Percentiles rank a stretch among this genome's conserved stretches.
Conservation (phyloP, 2,329 filamentous ascomycete genomes). For the Monosporascus sp. region DNA sequence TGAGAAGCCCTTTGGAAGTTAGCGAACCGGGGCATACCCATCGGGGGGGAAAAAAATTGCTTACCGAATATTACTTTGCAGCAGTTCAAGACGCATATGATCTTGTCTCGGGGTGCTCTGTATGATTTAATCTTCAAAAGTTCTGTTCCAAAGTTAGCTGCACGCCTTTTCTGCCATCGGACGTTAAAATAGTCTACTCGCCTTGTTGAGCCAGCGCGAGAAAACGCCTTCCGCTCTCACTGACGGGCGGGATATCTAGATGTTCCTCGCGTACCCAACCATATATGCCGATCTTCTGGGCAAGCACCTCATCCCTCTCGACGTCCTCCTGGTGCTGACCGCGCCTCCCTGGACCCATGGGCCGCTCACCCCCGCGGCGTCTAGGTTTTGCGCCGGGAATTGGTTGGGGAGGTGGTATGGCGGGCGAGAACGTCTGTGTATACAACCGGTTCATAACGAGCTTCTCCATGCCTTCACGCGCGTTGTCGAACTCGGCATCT, state of each 20-base stretch:
- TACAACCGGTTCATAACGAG: conserved; percentile 98
- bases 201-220: conserved; percentile 84
- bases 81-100: conserved; percentile 96
- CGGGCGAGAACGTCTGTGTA: conserved; percentile 91
- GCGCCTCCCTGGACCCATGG: conserved; percentile 74
- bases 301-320: conserved; percentile 89
- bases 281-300: conserved; percentile 96
- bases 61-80: conserved; percentile 98
- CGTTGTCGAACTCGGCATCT: conserved; percentile 97
- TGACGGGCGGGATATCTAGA: conserved; percentile 82
- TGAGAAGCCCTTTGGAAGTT: conserved; percentile 63
- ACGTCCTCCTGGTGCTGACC: conserved; percentile 98
- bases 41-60: conserved; percentile 15
- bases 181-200: conserved; percentile 26
- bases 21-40: background rate
- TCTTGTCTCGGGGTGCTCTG: conserved; percentile 93
- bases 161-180: background rate
- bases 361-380: conserved; percentile 62
- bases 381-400: conserved; percentile 64
- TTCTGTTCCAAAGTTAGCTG: conserved; percentile 50
- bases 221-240: conserved; percentile 83
- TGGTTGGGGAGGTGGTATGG: conserved; percentile 76
- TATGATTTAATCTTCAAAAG: conserved; percentile 95
- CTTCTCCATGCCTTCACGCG: conserved; percentile 98
- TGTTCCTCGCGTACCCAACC: conserved; percentile 92